phyloP scores from a whole-genome alignment of 2,329 filamentous ascomycete genomes.

The Ascochyta fabae region DNA sequence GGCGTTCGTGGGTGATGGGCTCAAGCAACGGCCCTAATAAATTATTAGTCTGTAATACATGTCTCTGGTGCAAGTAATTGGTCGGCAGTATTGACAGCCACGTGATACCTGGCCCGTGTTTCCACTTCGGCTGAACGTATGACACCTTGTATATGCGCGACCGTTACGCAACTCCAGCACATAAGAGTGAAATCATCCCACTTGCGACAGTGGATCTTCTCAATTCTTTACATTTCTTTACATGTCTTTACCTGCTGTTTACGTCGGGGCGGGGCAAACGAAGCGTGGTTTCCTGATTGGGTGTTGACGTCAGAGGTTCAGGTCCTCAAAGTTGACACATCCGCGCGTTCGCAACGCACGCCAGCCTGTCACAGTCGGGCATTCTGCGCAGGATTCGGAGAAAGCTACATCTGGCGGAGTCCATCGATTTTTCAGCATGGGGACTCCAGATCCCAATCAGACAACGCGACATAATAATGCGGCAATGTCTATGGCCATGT shows the following conservation, averaged over 20 bases:
- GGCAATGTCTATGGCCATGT: conserved; percentile 23
- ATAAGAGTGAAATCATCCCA: not conserved
- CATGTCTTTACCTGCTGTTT: not conserved
- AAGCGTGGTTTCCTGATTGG: not conserved
- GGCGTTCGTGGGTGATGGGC: conserved; percentile 2
- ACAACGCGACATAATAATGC: conserved; percentile 28
- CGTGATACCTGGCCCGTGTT: not conserved
- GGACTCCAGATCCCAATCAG: conserved; percentile 27
- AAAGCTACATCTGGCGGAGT: conserved; percentile 7
- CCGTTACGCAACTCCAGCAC: conserved; percentile 2
- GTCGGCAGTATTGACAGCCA: not conserved
- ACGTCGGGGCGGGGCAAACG: not conserved
- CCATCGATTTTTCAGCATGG: conserved; percentile 33
- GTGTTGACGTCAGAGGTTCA: conserved; percentile 4
- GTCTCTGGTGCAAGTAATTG: not conserved
- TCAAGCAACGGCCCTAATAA: not conserved
- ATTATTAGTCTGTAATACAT: not conserved
- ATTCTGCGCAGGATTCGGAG: not conserved
- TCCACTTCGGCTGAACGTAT: not conserved
- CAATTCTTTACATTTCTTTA: not conserved
- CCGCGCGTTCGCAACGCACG: not conserved
- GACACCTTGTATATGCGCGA: conserved; percentile 2
- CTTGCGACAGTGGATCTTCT: not conserved
- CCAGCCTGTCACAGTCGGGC: not conserved
- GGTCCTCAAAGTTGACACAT: not conserved